A percentile compares a stretch with the other conserved stretches of the same genome.
Conservation (phyloP, 371 early-diverging fungal genomes). For the Rhizopus stolonifer region DNA sequence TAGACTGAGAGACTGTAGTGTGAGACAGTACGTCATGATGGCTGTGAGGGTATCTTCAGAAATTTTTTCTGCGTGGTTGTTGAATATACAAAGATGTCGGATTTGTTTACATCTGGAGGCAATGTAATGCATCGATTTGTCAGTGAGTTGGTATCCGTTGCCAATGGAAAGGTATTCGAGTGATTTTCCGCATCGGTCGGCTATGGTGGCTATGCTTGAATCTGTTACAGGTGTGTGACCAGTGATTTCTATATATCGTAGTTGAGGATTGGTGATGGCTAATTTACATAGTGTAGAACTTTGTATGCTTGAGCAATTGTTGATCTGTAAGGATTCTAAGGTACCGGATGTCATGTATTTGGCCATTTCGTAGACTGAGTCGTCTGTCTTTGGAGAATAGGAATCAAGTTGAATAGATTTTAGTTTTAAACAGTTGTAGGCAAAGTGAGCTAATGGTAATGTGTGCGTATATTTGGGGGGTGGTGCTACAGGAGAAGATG, state of each 20-base stretch:
- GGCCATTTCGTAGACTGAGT: slow-evolving; percentile 51
- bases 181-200: slow-evolving; percentile 32
- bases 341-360: slow-evolving; percentile 38
- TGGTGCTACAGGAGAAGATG: slow-evolving; percentile 11
- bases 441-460: slow-evolving; percentile 45
- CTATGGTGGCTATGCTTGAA: slow-evolving; percentile 35
- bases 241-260: slow-evolving; percentile 38
- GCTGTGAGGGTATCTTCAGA: slow-evolving; percentile 37
- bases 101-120: slow-evolving; percentile 33
- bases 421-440: slow-evolving; percentile 42
- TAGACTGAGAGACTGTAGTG: slow-evolving; percentile 31
- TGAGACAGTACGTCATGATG: slow-evolving; percentile 30
- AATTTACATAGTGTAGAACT: slow-evolving; percentile 45
- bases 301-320: slow-evolving; percentile 40
- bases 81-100: slow-evolving; percentile 36
- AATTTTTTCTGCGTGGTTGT: slow-evolving; percentile 37
- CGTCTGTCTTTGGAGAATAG: slow-evolving; percentile 47
- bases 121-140: slow-evolving; percentile 34
- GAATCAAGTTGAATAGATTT: slow-evolving; percentile 37
- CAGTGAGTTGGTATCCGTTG: slow-evolving; percentile 40
- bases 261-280: slow-evolving; percentile 43
- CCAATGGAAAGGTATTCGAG: slow-evolving; percentile 42
- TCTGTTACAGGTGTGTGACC: slow-evolving; percentile 46
- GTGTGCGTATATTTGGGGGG: slow-evolving; percentile 22
- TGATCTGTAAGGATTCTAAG: slow-evolving; percentile 33